Percentiles rank a stretch among this genome's conserved stretches.
Evolutionary conservation across 1,139 yeast species (phyloP).

Genomic region (Kluyveromyces marxianus): DNA sequence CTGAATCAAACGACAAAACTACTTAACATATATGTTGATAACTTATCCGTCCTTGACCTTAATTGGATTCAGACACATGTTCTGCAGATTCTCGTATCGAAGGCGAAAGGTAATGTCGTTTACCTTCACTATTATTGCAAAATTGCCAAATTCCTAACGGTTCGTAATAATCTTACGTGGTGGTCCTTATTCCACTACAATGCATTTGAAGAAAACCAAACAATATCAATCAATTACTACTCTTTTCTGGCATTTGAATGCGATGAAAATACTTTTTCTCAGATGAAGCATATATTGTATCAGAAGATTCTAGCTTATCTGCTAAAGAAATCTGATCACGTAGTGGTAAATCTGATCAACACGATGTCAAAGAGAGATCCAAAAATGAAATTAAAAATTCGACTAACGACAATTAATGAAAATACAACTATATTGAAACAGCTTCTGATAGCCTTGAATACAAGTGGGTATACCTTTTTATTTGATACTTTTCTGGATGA

Average conservation of each 20-base stretch:
- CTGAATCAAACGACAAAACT: conserved; percentile 5
- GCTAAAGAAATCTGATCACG: conserved; percentile 11
- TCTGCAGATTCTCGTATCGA: conserved; percentile 17
- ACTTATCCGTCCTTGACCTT: conserved; percentile 14
- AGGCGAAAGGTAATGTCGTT: conserved; percentile 11
- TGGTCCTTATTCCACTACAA: conserved; percentile 27
- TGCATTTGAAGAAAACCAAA: conserved; percentile 11
- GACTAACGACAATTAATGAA: conserved; percentile 1
- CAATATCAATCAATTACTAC: conserved; percentile 15
- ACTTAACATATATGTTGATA: conserved; percentile 14
- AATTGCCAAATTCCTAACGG: conserved; percentile 19
- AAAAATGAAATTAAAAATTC: conserved; percentile 1
- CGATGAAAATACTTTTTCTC: conserved; percentile 20
- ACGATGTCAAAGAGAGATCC: conserved; percentile 13
- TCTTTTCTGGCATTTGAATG: conserved; percentile 16
- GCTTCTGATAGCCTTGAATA: conserved; percentile 12
- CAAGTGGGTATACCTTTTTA: conserved; percentile 12
- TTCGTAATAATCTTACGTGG: conserved; percentile 21
- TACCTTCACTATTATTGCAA: conserved; percentile 22
- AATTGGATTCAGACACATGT: conserved; percentile 22
- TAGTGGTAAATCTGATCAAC: conserved; percentile 9
- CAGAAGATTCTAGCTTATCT: conserved; percentile 13
- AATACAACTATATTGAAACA: conserved; percentile 10
- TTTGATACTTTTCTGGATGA: conserved; percentile 11
- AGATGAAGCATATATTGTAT: conserved; percentile 19